These are phyloP conservation scores for Aquanectria penicillioides DNA, from an alignment of 2,329 filamentous ascomycete species.

Conservation along the genomic window DNA sequence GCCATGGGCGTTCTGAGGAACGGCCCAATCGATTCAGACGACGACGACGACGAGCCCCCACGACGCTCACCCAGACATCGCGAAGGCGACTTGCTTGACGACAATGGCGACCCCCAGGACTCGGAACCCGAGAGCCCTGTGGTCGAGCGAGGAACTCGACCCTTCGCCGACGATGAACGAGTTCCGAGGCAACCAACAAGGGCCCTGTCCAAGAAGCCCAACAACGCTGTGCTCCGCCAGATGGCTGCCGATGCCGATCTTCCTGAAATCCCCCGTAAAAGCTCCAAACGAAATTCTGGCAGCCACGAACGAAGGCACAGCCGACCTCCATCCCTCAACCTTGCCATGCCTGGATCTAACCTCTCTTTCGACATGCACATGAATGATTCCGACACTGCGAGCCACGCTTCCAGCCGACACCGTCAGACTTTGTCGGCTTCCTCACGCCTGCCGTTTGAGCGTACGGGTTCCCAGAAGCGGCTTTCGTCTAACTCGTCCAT, in stretches of 20 bases:
- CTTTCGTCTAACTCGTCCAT: slow-evolving; percentile 62
- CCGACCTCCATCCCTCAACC: slow-evolving; percentile 49
- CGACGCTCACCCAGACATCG: slow-evolving; percentile 41
- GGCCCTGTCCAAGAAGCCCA: slow-evolving; percentile 33
- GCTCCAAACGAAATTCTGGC: slow-evolving; percentile 71
- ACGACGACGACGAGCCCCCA: slow-evolving; percentile 59
- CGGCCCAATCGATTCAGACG: slow-evolving; percentile 72
- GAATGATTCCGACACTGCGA: slow-evolving; percentile 33
- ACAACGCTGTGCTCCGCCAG: slow-evolving; percentile 29
- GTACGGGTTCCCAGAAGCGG: slow-evolving; percentile 62
- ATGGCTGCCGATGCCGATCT: slow-evolving; percentile 49
- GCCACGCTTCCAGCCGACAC: slow-evolving; percentile 35
- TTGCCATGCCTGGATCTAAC: slow-evolving; percentile 38
- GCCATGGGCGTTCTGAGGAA: slow-evolving; percentile 69
- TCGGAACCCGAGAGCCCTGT: slow-evolving; percentile 53
- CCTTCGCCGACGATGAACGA: slow-evolving; percentile 54
- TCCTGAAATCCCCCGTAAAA: slow-evolving; percentile 76
- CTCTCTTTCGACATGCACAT: slow-evolving; percentile 35
- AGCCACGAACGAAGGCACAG: slow-evolving; percentile 38
- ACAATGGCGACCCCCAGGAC: slow-evolving; percentile 56
- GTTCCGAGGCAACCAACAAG: slow-evolving; percentile 34
- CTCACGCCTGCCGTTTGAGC: slow-evolving; percentile 64
- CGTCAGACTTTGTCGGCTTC: slow-evolving; percentile 37
- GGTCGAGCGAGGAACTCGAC: slow-evolving; percentile 40
- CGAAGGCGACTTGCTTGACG: slow-evolving; percentile 53